phyloP scores from a whole-genome alignment of 2,329 filamentous ascomycete genomes.

The Curvularia hawaiiensis region DNA sequence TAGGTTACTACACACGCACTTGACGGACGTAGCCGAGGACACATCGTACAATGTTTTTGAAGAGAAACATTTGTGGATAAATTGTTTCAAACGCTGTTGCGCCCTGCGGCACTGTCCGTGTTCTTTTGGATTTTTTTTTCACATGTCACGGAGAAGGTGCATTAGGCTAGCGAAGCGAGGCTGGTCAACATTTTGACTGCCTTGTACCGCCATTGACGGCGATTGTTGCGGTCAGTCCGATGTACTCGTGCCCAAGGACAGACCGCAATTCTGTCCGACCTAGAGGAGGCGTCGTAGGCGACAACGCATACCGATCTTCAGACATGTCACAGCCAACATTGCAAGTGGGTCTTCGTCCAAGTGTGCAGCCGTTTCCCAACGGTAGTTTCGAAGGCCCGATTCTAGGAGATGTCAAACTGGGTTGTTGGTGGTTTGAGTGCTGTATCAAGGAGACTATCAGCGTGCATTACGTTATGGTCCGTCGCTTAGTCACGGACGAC shows the following conservation, averaged over 20 bases:
- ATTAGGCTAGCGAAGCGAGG: neutral
- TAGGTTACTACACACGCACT: neutral
- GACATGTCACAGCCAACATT: neutral
- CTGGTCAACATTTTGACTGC: neutral
- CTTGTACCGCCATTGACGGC: neutral
- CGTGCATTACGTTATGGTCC: neutral
- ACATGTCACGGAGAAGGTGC: neutral
- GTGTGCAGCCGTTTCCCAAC: neutral
- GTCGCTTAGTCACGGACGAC: neutral
- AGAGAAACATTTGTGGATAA: neutral
- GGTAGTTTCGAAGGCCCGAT: constrained; percentile 1
- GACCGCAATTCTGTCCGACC: constrained; percentile 3
- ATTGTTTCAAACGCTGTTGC: neutral
- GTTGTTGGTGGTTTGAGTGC: neutral
- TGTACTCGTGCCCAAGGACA: neutral
- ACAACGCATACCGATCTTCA: constrained; percentile 4
- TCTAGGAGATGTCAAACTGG: neutral
- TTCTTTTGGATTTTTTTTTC: neutral
- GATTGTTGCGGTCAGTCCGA: neutral
- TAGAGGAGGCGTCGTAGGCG: neutral
- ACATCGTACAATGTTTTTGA: neutral
- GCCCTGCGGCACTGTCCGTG: neutral
- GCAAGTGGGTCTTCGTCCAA: neutral
- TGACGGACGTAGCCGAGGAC: neutral
- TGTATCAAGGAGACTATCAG: neutral